Base-by-base conservation (phyloP, 177 flowering plant species). In the Vitis hybrid region DNA sequence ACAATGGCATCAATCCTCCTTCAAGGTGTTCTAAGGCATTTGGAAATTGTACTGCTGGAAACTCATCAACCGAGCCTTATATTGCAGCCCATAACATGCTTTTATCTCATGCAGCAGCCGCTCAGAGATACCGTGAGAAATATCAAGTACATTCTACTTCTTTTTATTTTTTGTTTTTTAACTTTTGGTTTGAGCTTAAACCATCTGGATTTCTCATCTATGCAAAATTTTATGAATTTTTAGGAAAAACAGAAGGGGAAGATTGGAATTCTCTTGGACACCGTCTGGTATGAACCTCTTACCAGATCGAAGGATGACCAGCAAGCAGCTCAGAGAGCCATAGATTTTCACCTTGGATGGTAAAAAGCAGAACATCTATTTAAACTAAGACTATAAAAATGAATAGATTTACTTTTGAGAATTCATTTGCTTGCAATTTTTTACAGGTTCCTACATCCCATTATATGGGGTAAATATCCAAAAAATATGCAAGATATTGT, bases 261-360 rank as follows among this genome's bases (percentile, higher is more conserved):
- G 72, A 80, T 90, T 64, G 94, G 94, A 50, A 86, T 90, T 63
- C 75, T 86, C 3, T 68, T 89, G 77, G 91, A 89, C 78, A 85
- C 83, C 68, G 86, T 84, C 21, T 88, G 90, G 90, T 89, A 89
- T 67, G 93, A 89, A 68, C 91, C 93, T 65, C 87, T 83, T 21
- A 85, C 90, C 7, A 78, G 82, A 70, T 60, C 75, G 15, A 82
- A 77, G 79, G 86, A 79, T 2, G 90, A 88, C 74, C 76, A 77
- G 59, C 78, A 73, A 67, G 91, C 94, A 6, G 91, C 91, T 67
- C 89, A 88, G 75, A 78, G 94, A 80, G 90, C 94, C 11, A 78
- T 87, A 65, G 94, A 88, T 70, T 90, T 90, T 59, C 91, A 90
- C 72, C 67, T 90, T 69, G 91, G 91, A 77, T 90, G 94, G 93